Evolutionary conservation across 441 rosid genomes (phyloP), one percentile per base, ranked within the genome.

Genomic region (Biscutella laevigata): DNA sequence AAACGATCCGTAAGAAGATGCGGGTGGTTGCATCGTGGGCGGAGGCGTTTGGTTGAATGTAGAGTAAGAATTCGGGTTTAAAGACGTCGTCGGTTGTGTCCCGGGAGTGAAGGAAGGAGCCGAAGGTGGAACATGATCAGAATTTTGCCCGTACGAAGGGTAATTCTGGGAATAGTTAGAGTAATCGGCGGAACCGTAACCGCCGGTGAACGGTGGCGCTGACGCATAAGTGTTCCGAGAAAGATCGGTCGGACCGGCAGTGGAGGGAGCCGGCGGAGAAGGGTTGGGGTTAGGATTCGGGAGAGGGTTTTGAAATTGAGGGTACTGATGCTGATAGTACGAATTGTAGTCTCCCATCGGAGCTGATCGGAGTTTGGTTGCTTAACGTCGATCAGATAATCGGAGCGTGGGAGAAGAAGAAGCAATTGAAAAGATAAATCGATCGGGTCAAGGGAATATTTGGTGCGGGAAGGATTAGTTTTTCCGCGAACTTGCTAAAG

Each of bases 181-280:
- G 78, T 72, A 82, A 58, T 85, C 98, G 16, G 79, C 35, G 38
- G 78, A 29, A 0, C 70, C 11, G 66, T 77, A 80, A 42, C 75
- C 71, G 48, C 80, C 59, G 19, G 66, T 50, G 61, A 74, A 82
- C 3, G 97, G 98, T 3, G 99, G 97, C 0, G 95, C 97, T 0
- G 99, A 88, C 0, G 99, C 97, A 75, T 74, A 79, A 3, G 88
- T 34, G 30, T 40, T 55, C n/a, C 66, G 83, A 49, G 70, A 42
- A 43, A 49, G 88, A 70, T 88, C 95, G 15, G 74, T 41, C 6
- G 76, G 64, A 24, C 2, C 43, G 38, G 55, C 17, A 24, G 24
- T 41, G 21, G 81, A 49, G 14, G 62, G 71, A 1, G 75, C 61
- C 35, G 64, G 53, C 10, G 51, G 65, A 30, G 50, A 29, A 1